These are phyloP conservation scores for Candida pseudoviswanathii DNA, from an alignment of 1,139 yeast genomes.

Conservation along the genomic window DNA sequence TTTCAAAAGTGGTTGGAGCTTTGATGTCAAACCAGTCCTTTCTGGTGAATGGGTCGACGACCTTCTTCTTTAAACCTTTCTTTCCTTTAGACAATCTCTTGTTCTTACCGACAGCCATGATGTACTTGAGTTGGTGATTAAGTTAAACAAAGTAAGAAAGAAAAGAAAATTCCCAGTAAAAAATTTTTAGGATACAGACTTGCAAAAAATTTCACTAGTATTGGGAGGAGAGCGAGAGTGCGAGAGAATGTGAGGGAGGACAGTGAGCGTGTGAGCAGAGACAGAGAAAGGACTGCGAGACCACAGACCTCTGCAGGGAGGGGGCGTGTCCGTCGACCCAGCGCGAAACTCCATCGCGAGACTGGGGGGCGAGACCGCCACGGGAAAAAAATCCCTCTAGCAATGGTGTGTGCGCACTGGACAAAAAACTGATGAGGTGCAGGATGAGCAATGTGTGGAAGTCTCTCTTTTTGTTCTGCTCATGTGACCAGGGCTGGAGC, in stretches of 20 bases:
- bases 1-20: slow-evolving; percentile 55
- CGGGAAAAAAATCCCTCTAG: background rate
- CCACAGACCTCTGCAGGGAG: no score
- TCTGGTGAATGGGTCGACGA: slow-evolving; percentile 54
- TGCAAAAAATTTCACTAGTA: slow-evolving; percentile 10
- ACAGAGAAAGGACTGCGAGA: no score
- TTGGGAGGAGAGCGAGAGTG: slow-evolving; percentile 2
- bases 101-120: slow-evolving; percentile 57
- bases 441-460: background rate
- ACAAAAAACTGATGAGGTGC: background rate
- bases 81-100: slow-evolving; percentile 57
- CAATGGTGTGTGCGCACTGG: background rate
- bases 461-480: background rate
- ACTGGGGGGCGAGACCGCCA: background rate
- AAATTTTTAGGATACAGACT: slow-evolving; percentile 7
- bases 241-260: no score
- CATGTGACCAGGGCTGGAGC: slow-evolving; percentile 9
- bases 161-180: slow-evolving; percentile 8
- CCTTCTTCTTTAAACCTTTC: slow-evolving; percentile 56
- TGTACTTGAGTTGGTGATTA: slow-evolving; percentile 14
- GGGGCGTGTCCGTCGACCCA: background rate
- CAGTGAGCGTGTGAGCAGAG: no score
- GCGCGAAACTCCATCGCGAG: background rate
- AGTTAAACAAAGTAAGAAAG: slow-evolving; percentile 7
- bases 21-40: slow-evolving; percentile 56